A percentile compares a stretch with the other conserved stretches of the same genome.
Evolutionary conservation across 768 basidiomycete species (phyloP).

Genomic region (Suillus placidus): DNA sequence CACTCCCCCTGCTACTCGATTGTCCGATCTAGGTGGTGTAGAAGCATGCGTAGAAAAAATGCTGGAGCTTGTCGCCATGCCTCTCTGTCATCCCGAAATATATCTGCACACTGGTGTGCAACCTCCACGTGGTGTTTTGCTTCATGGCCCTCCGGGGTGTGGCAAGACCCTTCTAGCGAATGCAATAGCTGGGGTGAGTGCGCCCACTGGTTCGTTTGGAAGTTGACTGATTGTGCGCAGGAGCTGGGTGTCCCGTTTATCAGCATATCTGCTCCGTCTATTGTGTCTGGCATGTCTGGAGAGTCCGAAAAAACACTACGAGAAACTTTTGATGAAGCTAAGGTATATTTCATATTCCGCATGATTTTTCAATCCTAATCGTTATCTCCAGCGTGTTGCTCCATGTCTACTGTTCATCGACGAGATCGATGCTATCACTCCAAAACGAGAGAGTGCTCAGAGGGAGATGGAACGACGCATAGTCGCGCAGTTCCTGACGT

Average conservation of each 20-base stretch:
- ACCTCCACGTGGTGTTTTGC: conserved; percentile 86
- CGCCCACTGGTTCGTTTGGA: not conserved
- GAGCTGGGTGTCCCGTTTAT: conserved; percentile 94
- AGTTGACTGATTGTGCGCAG: conserved; percentile 41
- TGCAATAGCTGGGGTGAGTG: conserved; percentile 89
- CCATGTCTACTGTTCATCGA: conserved; percentile 96
- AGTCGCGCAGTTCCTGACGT: conserved; percentile 95
- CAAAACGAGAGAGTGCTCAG: conserved; percentile 96
- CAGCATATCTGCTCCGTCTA: conserved; percentile 89
- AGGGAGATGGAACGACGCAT: conserved; percentile 98
- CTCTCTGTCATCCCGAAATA: conserved; percentile 92
- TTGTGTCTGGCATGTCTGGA: conserved; percentile 98
- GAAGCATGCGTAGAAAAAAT: conserved; percentile 87
- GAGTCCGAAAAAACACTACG: conserved; percentile 96
- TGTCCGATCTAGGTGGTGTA: conserved; percentile 89
- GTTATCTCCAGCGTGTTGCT: conserved; percentile 65
- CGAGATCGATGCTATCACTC: conserved; percentile 97
- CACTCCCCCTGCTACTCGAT: conserved; percentile 69
- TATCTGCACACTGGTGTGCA: conserved; percentile 93
- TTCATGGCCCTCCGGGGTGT: conserved; percentile 96
- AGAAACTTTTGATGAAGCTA: conserved; percentile 97
- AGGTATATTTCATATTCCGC: conserved; percentile 48
- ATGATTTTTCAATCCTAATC: not conserved
- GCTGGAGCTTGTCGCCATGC: conserved; percentile 96
- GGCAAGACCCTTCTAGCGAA: conserved; percentile 95